Percentiles rank a stretch among this genome's conserved stretches.
These are phyloP conservation scores for Leishmania guyanensis DNA, from an alignment of 208 protist genomes.

Conservation along the genomic window DNA sequence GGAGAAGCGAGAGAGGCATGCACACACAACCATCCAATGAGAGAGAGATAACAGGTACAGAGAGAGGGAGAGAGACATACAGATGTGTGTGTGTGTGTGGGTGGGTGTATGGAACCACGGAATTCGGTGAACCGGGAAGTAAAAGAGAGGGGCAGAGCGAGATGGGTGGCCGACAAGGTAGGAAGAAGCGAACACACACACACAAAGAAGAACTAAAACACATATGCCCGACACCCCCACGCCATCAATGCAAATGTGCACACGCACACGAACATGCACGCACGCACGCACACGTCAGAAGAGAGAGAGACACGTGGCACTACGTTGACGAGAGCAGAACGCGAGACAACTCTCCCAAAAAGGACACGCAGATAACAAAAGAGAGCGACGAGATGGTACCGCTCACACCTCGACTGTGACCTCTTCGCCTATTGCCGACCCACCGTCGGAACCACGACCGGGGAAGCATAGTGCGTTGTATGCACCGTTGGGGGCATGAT, in stretches of 20 bases:
- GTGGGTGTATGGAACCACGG: too few relatives aligned
- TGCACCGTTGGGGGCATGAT: neutral
- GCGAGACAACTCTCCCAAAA: neutral
- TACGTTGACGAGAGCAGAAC: neutral
- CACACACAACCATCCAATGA: neutral
- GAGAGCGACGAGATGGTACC: neutral
- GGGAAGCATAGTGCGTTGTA: neutral
- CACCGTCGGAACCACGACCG: neutral
- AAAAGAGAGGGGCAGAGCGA: neutral
- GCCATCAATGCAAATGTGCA: neutral
- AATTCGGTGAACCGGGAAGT: too few relatives aligned
- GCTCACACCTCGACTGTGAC: neutral
- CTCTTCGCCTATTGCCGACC: constrained; percentile 1
- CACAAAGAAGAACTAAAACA: too few relatives aligned
- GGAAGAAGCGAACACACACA: neutral
- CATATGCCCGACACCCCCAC: neutral
- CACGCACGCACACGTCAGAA: neutral
- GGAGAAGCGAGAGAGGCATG: neutral
- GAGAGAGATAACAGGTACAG: neutral
- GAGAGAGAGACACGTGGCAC: neutral
- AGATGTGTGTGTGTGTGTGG: too few relatives aligned
- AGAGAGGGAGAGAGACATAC: too few relatives aligned
- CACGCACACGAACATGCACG: neutral
- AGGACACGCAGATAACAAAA: neutral
- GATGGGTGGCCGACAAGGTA: neutral